Base-by-base conservation (phyloP, 257 asterid species). In the Jaltomata sinuosa region DNA sequence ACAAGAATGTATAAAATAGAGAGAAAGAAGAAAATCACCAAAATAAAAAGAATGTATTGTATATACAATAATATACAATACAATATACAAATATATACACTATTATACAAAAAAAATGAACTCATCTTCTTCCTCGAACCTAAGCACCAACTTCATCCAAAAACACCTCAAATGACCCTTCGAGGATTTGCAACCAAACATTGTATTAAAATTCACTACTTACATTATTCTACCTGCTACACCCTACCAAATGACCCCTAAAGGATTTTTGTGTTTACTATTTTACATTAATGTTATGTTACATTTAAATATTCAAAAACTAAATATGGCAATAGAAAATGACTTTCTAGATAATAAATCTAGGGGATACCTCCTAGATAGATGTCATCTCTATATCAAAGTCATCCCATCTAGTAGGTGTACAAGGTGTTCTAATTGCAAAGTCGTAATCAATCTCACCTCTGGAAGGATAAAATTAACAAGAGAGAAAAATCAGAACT, bases 341-440 rank as follows among this genome's bases (percentile, higher is more conserved):
- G 81, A 2, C 59, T 76, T 45, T 76, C 40, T 8, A 47, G 81
- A 45, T 47, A 27, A 76, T 45, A 47, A 45, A 25, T 47, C 53
- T 21, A 47, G 61, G 31, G 61, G 25, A 87, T 89, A 94, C 99
- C 95, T 96, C 98, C 98, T 98, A 96, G 27, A 98, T 97, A 38
- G 94, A 94, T 81, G 94, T 91, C 99, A 96, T 96, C 92, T 96
- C 98, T 82, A 88, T 67, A 54, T 93, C 97, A 68, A 93, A 96
- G 84, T 92, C 97, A 42, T 91, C 94, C 99, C 99, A 94, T 93
- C 98, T 93, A 36, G 97, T 89, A 86, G 98, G 94, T 77, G 97
- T 88, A 83, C 93, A 92, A 79, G 97, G 98, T 47, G 98, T 94
- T 85, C 89, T 90, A 32, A 96, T 88, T 83, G 94, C 87, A 85